Evolutionary conservation across 1,139 yeast species (phyloP).

Genomic region (Geotrichum australiense): DNA sequence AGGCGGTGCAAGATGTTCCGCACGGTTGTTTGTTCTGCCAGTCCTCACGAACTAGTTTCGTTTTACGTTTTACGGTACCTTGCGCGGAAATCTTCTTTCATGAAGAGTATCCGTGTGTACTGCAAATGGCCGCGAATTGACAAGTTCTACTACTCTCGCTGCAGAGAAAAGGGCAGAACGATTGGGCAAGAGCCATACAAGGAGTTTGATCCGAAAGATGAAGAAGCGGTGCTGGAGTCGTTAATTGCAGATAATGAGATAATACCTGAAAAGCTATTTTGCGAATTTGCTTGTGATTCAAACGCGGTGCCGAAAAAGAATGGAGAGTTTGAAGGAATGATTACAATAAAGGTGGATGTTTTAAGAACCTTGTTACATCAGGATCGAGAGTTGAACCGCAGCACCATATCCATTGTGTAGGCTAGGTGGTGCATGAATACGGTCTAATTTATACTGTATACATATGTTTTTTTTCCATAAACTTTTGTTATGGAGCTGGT

Average conservation of each 20-base stretch:
- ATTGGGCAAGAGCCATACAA: not conserved
- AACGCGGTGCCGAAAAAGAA: not conserved
- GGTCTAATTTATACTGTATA: no score
- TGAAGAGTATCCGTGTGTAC: not conserved
- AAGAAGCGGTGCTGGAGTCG: conserved; percentile 1
- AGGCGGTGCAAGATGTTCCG: not conserved
- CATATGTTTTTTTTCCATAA: no score
- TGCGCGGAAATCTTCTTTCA: not conserved
- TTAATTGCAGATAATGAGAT: conserved; percentile 4
- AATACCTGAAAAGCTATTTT: conserved; percentile 1
- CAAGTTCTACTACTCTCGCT: conserved; percentile 3
- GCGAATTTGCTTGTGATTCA: conserved; percentile 1
- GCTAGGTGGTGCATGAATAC: no score
- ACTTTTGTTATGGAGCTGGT: no score
- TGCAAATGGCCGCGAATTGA: conserved; percentile 5
- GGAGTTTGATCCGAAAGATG: not conserved
- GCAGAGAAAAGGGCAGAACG: not conserved
- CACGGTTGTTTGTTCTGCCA: conserved; percentile 1
- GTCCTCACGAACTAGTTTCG: conserved; percentile 5
- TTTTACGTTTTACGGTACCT: not conserved
- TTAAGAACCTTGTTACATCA: no score
- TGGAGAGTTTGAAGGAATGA: not conserved
- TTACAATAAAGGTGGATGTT: no score
- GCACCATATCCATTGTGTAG: no score
- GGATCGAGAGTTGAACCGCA: no score